A percentile compares a stretch with the other conserved stretches of the same genome.
Conservation (phyloP, 805 yeast genomes). For the Wickerhamiella cacticola region DNA sequence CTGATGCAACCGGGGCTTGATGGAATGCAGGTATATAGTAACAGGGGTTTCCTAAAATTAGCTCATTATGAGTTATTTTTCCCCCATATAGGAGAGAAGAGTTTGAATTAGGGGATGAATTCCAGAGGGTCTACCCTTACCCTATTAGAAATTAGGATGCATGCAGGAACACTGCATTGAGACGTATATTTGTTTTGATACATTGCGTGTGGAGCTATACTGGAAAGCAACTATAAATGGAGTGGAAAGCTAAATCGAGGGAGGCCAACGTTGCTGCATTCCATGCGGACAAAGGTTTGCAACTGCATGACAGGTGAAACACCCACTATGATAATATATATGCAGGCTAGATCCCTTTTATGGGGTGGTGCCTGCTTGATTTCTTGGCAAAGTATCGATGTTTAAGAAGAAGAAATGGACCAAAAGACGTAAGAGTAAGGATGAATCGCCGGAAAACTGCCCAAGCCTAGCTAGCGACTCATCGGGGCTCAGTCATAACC, state of each 20-base stretch:
- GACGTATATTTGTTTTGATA: too few species aligned
- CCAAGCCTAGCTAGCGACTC: slow-evolving; percentile 1
- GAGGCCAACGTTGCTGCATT: not conserved
- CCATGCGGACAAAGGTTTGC: slow-evolving; percentile 6
- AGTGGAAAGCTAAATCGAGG: too few species aligned
- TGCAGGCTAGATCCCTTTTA: not conserved
- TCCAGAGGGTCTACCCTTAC: slow-evolving; percentile 1
- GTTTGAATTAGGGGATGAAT: too few species aligned
- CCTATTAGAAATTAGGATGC: not conserved
- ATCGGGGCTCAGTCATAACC: not conserved
- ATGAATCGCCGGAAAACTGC: not conserved
- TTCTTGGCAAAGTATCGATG: too few species aligned
- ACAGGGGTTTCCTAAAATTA: too few species aligned
- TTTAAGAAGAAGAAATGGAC: not conserved
- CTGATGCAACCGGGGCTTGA: too few species aligned
- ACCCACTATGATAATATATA: not conserved
- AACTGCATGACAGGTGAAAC: slow-evolving; percentile 9
- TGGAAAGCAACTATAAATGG: too few species aligned
- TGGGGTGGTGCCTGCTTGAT: not conserved
- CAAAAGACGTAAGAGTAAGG: not conserved
- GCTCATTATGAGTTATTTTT: too few species aligned
- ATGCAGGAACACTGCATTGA: slow-evolving; percentile 4
- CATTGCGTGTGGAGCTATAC: too few species aligned
- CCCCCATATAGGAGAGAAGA: too few species aligned
- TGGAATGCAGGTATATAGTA: too few species aligned